phyloP scores from a whole-genome alignment of 2,329 filamentous ascomycete genomes.

The Lasiodiplodia hormozganensis region DNA sequence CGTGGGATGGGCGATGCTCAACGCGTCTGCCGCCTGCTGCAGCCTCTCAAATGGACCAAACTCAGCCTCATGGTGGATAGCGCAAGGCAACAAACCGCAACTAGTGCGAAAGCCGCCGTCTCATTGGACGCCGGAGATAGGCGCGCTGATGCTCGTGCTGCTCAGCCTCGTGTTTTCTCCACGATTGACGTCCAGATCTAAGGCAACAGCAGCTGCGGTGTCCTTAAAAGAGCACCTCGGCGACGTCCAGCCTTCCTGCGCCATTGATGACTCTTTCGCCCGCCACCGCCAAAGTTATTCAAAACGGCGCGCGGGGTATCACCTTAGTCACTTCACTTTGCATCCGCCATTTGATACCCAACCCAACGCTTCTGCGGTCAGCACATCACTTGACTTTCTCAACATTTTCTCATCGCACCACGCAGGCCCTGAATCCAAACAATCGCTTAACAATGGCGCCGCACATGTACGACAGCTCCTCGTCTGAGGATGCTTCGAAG shows the following conservation, averaged over 20 bases:
- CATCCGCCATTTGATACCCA: background rate
- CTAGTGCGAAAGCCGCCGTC: background rate
- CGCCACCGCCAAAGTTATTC: background rate
- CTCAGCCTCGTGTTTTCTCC: slow-evolving; percentile 3
- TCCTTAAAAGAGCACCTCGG: slow-evolving; percentile 18
- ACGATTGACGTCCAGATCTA: slow-evolving; percentile 3
- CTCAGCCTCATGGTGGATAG: slow-evolving; percentile 21
- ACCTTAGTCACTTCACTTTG: background rate
- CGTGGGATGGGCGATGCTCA: background rate
- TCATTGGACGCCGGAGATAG: background rate
- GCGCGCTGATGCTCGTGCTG: background rate
- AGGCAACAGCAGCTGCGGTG: slow-evolving; percentile 20
- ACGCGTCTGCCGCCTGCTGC: background rate
- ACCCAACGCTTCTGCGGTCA: background rate
- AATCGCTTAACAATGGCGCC: background rate
- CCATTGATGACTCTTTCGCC: background rate
- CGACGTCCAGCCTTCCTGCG: background rate
- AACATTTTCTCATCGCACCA: background rate
- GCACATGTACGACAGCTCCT: slow-evolving; percentile 8
- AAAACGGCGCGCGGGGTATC: background rate
- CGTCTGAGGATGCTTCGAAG: background rate
- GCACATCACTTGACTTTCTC: background rate
- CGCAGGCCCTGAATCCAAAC: background rate
- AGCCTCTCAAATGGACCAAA: slow-evolving; percentile 6
- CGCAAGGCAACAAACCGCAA: slow-evolving; percentile 13